phyloP scores from a whole-genome alignment of 192 early-diverging fungal species.

The Podochytrium sp. region DNA sequence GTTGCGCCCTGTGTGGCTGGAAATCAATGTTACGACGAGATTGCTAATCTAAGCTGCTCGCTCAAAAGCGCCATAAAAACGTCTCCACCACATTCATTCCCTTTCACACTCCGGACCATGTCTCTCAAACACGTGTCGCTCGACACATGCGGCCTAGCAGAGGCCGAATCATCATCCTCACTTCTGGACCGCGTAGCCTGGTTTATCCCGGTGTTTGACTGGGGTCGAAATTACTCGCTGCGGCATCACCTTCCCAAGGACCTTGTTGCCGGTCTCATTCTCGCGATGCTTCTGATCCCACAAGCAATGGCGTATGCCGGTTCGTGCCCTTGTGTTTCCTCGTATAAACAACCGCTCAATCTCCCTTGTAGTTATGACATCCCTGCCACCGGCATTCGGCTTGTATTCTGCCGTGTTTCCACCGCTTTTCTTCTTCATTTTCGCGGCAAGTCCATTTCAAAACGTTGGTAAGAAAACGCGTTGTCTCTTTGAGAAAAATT shows the following conservation, averaged over 20 bases:
- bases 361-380: constrained; percentile 10
- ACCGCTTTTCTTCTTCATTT: constrained; percentile 7
- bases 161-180: too few species aligned
- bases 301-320: constrained; percentile 32
- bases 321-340: too few species aligned
- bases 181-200: too few species aligned
- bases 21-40: too few species aligned
- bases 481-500: too few species aligned
- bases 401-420: constrained; percentile 20
- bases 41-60: too few species aligned
- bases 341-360: neutral
- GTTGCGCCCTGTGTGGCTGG: too few species aligned
- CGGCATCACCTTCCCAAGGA: neutral
- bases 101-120: too few species aligned
- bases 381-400: constrained; percentile 19
- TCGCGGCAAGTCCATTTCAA: constrained; percentile 15
- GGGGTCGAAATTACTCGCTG: neutral
- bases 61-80: too few species aligned
- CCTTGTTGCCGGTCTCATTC: constrained; percentile 11
- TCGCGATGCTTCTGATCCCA: constrained; percentile 15
- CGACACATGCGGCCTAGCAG: too few species aligned
- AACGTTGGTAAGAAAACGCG: constrained; percentile 16
- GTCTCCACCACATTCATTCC: too few species aligned
- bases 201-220: neutral
- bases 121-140: too few species aligned